phyloP scores from a whole-genome alignment of 352 stramenopile species.

The Peronospora destructor region DNA sequence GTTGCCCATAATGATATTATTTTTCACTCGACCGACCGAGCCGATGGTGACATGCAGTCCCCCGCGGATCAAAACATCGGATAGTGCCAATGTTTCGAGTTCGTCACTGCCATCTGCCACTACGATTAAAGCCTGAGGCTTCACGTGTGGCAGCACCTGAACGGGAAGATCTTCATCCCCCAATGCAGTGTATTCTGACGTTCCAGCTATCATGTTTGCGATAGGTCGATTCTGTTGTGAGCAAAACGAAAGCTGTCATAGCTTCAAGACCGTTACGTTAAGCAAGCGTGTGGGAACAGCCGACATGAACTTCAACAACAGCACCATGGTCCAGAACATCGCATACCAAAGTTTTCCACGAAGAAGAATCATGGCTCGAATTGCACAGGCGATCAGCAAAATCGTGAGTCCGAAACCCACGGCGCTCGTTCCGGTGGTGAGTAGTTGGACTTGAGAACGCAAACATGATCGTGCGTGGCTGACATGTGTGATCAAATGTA shows the following conservation, averaged over 20 bases:
- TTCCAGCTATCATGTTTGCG: slow-evolving; percentile 24
- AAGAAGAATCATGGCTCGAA: slow-evolving; percentile 31
- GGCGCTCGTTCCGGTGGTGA: slow-evolving; percentile 54
- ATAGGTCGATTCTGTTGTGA: slow-evolving; percentile 13
- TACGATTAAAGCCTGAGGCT: slow-evolving; percentile 54
- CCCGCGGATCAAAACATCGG: slow-evolving; percentile 50
- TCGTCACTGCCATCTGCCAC: slow-evolving; percentile 63
- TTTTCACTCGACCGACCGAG: slow-evolving; percentile 42
- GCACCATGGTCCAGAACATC: not conserved
- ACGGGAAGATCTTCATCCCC: slow-evolving; percentile 23
- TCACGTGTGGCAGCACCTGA: slow-evolving; percentile 30
- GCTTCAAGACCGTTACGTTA: slow-evolving; percentile 31
- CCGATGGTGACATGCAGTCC: slow-evolving; percentile 53
- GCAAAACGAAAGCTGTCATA: slow-evolving; percentile 7
- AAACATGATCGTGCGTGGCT: not conserved
- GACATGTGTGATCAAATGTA: slow-evolving; percentile 10
- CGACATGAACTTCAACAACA: slow-evolving; percentile 21
- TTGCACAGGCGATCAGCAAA: slow-evolving; percentile 44
- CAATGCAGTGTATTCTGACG: slow-evolving; percentile 17
- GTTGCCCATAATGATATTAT: slow-evolving; percentile 56
- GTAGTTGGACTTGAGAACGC: slow-evolving; percentile 7
- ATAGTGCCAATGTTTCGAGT: slow-evolving; percentile 56
- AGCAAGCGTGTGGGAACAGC: slow-evolving; percentile 14
- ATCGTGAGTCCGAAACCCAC: slow-evolving; percentile 60
- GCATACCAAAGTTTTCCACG: slow-evolving; percentile 1